Evolutionary conservation across 345 rosid genomes (phyloP), one percentile per base, ranked within the genome.

Genomic region (Angophora floribunda): DNA sequence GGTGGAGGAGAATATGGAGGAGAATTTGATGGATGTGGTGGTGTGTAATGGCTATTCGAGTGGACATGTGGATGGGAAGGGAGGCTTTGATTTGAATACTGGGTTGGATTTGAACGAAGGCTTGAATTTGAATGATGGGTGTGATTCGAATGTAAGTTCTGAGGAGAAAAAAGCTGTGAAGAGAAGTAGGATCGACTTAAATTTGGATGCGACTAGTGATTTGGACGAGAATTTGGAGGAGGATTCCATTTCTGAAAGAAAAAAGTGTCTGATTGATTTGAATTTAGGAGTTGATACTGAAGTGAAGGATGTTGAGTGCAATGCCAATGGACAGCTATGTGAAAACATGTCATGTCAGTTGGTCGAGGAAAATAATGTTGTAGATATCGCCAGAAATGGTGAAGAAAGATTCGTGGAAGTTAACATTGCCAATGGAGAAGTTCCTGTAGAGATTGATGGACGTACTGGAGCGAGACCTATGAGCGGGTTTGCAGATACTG

Each of bases 181-280:
- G 92, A 91, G 55, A 89, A 93, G 92, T 65, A 93, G 88, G 89
- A 95, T 96, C 80, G 99, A 96, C 95, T 90, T 98, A 86, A 98
- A 96, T 91, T 70, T 96, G 94, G 99, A 96, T 86, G 96, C 89
- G 3, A 75, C 86, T 59, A 86, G 57, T 85, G 86, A 87, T 85
- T 21, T 86, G 89, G 89, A 90, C 51, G 89, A 88, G 45, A 59
- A 78, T 45, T 45, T 79, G 45, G 87, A 88, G 75, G 51, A 85
- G 87, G 85, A 55, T 89, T 89, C 85, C 84, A 51, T 88, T 86
- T 52, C 87, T 24, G 91, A 50, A 90, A 92, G 93, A 92, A 95
- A 86, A 89, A 94, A 91, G 85, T 90, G 93, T 26, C 88, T 91
- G 51, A 95, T 98, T 91, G 99, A 96, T 96, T 94, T 96, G 93